Evolutionary conservation across 2,329 filamentous ascomycete species (phyloP).

Genomic region (Trichoderma arundinaceum): DNA sequence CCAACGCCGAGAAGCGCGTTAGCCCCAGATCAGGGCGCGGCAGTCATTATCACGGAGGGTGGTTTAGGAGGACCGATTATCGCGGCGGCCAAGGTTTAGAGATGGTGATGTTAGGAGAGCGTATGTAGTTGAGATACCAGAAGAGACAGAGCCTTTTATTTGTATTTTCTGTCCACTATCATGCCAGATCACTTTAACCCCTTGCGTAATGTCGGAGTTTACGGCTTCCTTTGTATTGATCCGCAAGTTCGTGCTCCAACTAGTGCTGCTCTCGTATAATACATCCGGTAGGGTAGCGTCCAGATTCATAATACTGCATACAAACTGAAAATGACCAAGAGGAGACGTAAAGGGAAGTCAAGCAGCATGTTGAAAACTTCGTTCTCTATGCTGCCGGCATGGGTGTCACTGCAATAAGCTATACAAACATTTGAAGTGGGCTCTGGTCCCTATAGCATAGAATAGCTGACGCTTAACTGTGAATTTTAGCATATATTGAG

Average conservation of each 20-base stretch:
- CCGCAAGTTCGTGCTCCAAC: background rate
- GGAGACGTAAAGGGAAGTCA: background rate
- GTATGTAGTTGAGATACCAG: conserved; percentile 17
- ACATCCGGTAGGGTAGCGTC: background rate
- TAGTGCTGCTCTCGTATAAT: background rate
- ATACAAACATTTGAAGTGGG: background rate
- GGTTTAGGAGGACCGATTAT: conserved; percentile 22
- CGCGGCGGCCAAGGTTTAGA: conserved; percentile 21
- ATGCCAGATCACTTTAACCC: background rate
- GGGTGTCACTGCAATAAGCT: background rate
- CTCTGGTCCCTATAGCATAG: background rate
- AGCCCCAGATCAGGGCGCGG: conserved; percentile 17
- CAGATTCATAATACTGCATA: background rate
- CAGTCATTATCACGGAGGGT: conserved; percentile 20
- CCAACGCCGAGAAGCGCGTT: conserved; percentile 11
- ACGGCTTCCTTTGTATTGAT: background rate
- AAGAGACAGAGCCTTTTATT: background rate
- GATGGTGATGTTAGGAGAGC: background rate
- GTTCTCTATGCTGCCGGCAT: background rate
- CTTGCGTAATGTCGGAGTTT: background rate
- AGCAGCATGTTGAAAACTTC: background rate
- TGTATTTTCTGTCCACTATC: conserved; percentile 6
- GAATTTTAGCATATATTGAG: background rate
- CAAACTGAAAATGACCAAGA: background rate
- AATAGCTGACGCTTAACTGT: background rate